A percentile compares a stretch with the other conserved stretches of the same genome.
phyloP scores from a whole-genome alignment of 345 rosid species.

The Raphanus raphanistrum region DNA sequence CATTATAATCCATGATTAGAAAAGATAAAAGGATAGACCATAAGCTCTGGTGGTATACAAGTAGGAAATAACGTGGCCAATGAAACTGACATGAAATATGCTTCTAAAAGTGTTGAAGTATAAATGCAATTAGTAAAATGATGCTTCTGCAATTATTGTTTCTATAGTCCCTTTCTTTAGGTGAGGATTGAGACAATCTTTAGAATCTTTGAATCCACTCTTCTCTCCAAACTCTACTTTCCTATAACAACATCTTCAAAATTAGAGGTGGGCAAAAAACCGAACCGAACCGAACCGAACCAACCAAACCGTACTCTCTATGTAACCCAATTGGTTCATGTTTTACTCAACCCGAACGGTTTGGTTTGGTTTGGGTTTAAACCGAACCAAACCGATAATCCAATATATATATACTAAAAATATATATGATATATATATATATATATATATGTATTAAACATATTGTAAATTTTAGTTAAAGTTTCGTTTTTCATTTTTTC shows the following conservation, averaged over 20 bases:
- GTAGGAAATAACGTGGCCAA: neutral
- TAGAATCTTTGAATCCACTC: constrained; percentile 39
- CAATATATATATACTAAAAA: too few relatives aligned
- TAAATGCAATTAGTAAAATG: neutral
- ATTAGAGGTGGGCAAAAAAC: too few relatives aligned
- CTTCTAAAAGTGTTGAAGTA: constrained; percentile 22
- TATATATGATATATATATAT: too few relatives aligned
- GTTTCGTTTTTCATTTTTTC: too few relatives aligned
- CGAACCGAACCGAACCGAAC: too few relatives aligned
- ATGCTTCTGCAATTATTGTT: constrained; percentile 9
- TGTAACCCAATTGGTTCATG: too few relatives aligned
- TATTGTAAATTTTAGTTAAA: too few relatives aligned
- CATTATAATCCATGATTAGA: neutral
- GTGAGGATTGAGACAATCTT: constrained; percentile 34
- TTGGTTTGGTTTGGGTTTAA: too few relatives aligned
- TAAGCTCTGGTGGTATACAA: neutral
- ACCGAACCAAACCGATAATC: too few relatives aligned
- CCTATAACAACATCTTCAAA: constrained; percentile 28
- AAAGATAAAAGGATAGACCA: neutral
- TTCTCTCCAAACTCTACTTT: constrained; percentile 38
- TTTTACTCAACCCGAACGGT: too few relatives aligned
- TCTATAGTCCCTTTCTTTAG: constrained; percentile 35
- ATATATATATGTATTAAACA: too few relatives aligned
- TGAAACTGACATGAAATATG: constrained; percentile 2
- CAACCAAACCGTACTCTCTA: too few relatives aligned